phyloP scores from a whole-genome alignment of 495 filamentous ascomycete genomes.

The Penicillium argentinense region DNA sequence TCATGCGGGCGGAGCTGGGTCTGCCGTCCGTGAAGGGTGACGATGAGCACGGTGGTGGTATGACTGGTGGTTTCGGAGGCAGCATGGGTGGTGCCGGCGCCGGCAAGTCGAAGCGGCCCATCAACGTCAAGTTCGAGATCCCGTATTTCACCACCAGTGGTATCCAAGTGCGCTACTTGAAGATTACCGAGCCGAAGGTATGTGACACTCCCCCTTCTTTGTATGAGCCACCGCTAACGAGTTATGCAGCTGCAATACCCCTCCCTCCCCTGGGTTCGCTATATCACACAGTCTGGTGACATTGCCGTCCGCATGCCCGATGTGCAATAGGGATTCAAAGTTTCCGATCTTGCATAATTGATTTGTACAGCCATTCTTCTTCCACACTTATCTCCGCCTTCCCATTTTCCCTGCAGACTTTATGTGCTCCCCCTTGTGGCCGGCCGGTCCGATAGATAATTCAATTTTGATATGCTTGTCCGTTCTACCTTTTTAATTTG shows the following conservation, averaged over 20 bases:
- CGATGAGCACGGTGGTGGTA: constrained; percentile 91
- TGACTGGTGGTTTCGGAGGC: constrained; percentile 96
- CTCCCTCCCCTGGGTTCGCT: constrained; percentile 97
- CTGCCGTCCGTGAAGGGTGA: constrained; percentile 94
- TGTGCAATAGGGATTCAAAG: constrained; percentile 56
- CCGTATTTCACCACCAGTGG: constrained; percentile 99
- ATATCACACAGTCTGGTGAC: constrained; percentile 96
- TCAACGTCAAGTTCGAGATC: constrained; percentile 99
- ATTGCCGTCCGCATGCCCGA: constrained; percentile 92
- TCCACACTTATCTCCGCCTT: not conserved
- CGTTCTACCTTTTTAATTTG: constrained; percentile 2
- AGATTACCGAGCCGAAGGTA: constrained; percentile 99
- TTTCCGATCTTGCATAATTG: constrained; percentile 14
- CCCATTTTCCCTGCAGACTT: constrained; percentile 6
- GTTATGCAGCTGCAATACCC: constrained; percentile 84
- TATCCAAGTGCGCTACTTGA: constrained; percentile 97
- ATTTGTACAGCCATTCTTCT: constrained; percentile 30
- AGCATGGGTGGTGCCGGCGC: constrained; percentile 75
- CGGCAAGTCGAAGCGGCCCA: constrained; percentile 90
- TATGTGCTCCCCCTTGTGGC: constrained; percentile 25
- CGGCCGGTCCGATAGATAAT: constrained; percentile 40
- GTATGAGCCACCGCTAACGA: constrained; percentile 2
- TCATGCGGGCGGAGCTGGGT: constrained; percentile 98
- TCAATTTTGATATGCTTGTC: constrained; percentile 17
- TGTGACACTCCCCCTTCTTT: constrained; percentile 20